Base-by-base conservation (phyloP, 225 moss, liverwort and hornwort genomes). In the Straminergon stramineum region DNA sequence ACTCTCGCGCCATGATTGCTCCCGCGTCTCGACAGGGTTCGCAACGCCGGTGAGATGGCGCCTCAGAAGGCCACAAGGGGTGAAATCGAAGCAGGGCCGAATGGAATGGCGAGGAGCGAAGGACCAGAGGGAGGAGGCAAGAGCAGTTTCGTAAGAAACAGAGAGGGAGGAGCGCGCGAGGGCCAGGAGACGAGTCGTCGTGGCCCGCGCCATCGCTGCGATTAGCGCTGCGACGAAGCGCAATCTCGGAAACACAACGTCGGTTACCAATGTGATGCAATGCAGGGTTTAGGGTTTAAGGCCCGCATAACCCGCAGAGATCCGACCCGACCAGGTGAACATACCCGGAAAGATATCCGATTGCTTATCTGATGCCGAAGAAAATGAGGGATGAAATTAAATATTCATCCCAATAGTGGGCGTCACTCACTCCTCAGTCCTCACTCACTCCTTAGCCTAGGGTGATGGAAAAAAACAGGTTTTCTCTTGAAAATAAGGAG, bases 1-100 rank as follows among this genome's bases (percentile, higher is more conserved):
- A 53, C 86, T 92, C 56, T 95, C 94, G n/a, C 97, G 94, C 97
- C 98, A 98, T 88, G 92, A 89, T 61, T 92, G 93, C 87, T 97
- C 96, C 70, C 92, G 93, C 58, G 91, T 91, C 77, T 96, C 93
- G 31, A 91, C 89, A 19, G 93, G 92, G 68, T 82, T 92, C 21
- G 96, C 98, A 21, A 94, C 92, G 75, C 95, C 94, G 7, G 95
- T 94, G 87, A 98, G 92, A 62, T 92, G 92, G 66, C 98, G 93
- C 60, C 93, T 89, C 39, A 90, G 85, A 58, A 94, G 76, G 83
- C 90, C 92, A 43, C 22, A 53, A 2, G 91, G 92, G 52, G 92
- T 83, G 87, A 92, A 91, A 88, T 93, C 91, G 26, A 90, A 92
- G 88, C 93, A 90, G 43, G 92, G 92, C 31, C 91, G 92, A 61